A percentile compares a stretch with the other conserved stretches of the same genome.
These are phyloP conservation scores for Gossypium davidsonii DNA, from an alignment of 441 rosid genomes.

Conservation along the genomic window DNA sequence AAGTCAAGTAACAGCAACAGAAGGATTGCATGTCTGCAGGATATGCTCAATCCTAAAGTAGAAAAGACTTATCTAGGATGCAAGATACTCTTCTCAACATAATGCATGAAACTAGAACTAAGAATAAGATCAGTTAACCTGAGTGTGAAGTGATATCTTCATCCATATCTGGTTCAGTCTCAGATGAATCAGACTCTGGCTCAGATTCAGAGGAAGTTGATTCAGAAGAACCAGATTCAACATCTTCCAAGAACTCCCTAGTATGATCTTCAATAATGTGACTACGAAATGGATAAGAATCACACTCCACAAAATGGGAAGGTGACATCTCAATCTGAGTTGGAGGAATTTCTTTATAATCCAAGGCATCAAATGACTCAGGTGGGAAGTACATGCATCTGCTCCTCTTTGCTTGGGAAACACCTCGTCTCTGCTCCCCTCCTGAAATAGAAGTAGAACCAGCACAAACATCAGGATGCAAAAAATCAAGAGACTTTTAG, in stretches of 20 bases:
- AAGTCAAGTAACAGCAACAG: neutral
- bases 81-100: slow-evolving; percentile 18
- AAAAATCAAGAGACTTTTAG: slow-evolving; percentile 16
- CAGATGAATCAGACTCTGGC: slow-evolving; percentile 70
- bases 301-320: slow-evolving; percentile 38
- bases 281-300: slow-evolving; percentile 34
- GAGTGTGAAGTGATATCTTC: slow-evolving; percentile 51
- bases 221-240: slow-evolving; percentile 32
- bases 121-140: slow-evolving; percentile 39
- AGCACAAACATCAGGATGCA: slow-evolving; percentile 24
- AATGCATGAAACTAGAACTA: neutral
- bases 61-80: neutral
- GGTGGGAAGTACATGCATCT: slow-evolving; percentile 41
- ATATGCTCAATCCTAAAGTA: neutral
- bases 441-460: slow-evolving; percentile 43
- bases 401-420: slow-evolving; percentile 55
- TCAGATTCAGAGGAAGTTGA: slow-evolving; percentile 43
- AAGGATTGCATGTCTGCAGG: neutral
- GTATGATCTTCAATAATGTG: slow-evolving; percentile 44
- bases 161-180: slow-evolving; percentile 70
- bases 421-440: slow-evolving; percentile 41
- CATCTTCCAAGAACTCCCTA: slow-evolving; percentile 48
- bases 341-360: slow-evolving; percentile 42
- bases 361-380: slow-evolving; percentile 44
- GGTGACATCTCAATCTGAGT: slow-evolving; percentile 37